Conservation (phyloP, 345 rosid genomes). For the Eucalyptus albens region DNA sequence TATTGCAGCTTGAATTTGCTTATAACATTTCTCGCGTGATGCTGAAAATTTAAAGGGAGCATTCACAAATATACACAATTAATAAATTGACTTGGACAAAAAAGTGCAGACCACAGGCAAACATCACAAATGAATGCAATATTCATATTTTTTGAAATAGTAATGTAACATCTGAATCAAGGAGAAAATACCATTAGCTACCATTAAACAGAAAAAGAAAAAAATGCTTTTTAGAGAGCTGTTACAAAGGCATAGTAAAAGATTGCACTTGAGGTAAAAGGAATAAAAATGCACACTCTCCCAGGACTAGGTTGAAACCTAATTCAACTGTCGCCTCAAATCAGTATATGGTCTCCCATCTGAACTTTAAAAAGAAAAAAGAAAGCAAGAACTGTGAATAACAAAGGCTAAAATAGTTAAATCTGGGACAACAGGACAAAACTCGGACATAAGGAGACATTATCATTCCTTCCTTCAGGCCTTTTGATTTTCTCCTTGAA, state of each 20-base stretch:
- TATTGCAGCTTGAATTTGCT: slow-evolving; percentile 89
- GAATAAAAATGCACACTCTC: background rate
- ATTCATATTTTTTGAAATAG: background rate
- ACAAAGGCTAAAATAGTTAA: background rate
- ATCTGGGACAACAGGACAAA: background rate
- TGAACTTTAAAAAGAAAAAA: background rate
- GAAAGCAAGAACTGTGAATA: background rate
- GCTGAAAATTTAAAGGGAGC: slow-evolving; percentile 23
- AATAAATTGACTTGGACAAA: background rate
- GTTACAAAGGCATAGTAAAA: background rate
- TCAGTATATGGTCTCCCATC: background rate
- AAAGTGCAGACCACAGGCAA: background rate
- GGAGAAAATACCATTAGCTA: background rate
- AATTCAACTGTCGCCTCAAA: background rate
- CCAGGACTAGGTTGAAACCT: background rate
- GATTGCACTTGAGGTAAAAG: background rate
- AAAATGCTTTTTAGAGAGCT: background rate
- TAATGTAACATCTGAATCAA: background rate
- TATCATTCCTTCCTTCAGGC: background rate
- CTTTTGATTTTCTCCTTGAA: background rate
- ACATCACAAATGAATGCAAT: background rate
- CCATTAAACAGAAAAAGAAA: background rate
- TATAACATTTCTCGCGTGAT: slow-evolving; percentile 83
- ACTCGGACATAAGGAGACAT: background rate
- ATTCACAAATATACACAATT: background rate